These are phyloP conservation scores for Tuber brumale DNA, from an alignment of 495 filamentous ascomycete species.

Conservation along the genomic window DNA sequence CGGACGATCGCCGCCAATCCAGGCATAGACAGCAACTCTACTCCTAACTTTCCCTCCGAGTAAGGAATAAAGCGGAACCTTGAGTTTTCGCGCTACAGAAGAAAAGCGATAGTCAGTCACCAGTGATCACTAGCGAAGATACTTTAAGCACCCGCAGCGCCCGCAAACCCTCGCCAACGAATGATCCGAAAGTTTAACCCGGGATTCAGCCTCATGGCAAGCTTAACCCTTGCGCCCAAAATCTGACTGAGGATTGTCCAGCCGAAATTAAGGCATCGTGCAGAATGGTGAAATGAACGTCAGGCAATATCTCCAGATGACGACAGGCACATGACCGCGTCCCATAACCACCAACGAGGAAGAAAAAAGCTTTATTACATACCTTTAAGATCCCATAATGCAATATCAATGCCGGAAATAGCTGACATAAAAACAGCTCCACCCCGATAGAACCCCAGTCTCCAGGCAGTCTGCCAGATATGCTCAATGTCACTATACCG, in stretches of 20 bases:
- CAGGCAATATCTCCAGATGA: slow-evolving; percentile 13
- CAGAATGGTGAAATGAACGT: slow-evolving; percentile 20
- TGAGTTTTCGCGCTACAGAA: slow-evolving; percentile 49
- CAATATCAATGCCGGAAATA: slow-evolving; percentile 72
- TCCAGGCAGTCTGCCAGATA: slow-evolving; percentile 67
- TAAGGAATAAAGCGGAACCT: slow-evolving; percentile 66
- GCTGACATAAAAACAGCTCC: slow-evolving; percentile 80
- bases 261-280: slow-evolving; percentile 22
- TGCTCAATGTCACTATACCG: slow-evolving; percentile 65
- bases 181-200: slow-evolving; percentile 13
- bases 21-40: slow-evolving; percentile 72
- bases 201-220: slow-evolving; percentile 16
- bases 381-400: slow-evolving; percentile 71
- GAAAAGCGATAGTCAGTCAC: slow-evolving; percentile 21
- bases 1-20: slow-evolving; percentile 80
- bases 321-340: background rate
- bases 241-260: slow-evolving; percentile 18
- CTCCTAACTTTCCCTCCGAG: slow-evolving; percentile 70
- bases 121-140: slow-evolving; percentile 18
- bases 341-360: background rate
- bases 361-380: slow-evolving; percentile 15
- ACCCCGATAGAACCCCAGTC: slow-evolving; percentile 71
- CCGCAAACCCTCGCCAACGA: background rate
- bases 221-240: slow-evolving; percentile 21
- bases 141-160: background rate